phyloP scores from a whole-genome alignment of 192 early-diverging fungal species.

The Chytriomyces sp. region DNA sequence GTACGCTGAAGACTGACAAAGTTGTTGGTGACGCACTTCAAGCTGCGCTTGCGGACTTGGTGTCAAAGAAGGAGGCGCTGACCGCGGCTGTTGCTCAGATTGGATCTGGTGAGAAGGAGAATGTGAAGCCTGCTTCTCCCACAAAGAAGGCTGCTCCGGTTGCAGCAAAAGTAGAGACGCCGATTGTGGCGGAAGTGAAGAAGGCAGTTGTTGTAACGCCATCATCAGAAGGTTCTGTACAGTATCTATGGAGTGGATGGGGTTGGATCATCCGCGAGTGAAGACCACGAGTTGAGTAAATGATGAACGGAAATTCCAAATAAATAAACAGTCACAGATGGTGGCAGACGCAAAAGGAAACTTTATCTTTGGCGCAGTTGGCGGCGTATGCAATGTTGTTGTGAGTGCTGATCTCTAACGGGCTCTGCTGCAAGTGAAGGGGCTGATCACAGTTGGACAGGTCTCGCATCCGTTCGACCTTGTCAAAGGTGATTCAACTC shows the following conservation, averaged over 20 bases:
- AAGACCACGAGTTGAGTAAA: background rate
- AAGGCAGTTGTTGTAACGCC: slow-evolving; percentile 52
- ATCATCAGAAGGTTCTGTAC: slow-evolving; percentile 3
- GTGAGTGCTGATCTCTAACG: slow-evolving; percentile 8
- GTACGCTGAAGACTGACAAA: slow-evolving; percentile 65
- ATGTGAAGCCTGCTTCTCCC: background rate
- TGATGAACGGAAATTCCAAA: too few species aligned
- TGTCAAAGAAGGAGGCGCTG: slow-evolving; percentile 44
- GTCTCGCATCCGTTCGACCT: slow-evolving; percentile 83
- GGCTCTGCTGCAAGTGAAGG: background rate
- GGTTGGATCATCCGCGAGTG: slow-evolving; percentile 35
- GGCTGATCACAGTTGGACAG: slow-evolving; percentile 11
- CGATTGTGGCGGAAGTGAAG: slow-evolving; percentile 45
- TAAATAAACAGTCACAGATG: background rate
- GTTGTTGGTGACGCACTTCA: slow-evolving; percentile 51
- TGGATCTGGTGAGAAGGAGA: background rate
- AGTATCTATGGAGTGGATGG: slow-evolving; percentile 31
- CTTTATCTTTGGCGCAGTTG: slow-evolving; percentile 35
- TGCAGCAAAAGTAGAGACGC: background rate
- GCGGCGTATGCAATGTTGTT: slow-evolving; percentile 34
- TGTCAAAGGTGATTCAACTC: slow-evolving; percentile 68
- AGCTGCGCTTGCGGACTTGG: slow-evolving; percentile 55
- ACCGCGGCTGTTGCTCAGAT: slow-evolving; percentile 26
- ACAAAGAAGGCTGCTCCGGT: background rate
- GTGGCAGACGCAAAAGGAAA: background rate